Percentiles rank a stretch among this genome's conserved stretches.
These are phyloP conservation scores for Hypholoma fasciculare DNA, from an alignment of 768 basidiomycete genomes.

Conservation along the genomic window DNA sequence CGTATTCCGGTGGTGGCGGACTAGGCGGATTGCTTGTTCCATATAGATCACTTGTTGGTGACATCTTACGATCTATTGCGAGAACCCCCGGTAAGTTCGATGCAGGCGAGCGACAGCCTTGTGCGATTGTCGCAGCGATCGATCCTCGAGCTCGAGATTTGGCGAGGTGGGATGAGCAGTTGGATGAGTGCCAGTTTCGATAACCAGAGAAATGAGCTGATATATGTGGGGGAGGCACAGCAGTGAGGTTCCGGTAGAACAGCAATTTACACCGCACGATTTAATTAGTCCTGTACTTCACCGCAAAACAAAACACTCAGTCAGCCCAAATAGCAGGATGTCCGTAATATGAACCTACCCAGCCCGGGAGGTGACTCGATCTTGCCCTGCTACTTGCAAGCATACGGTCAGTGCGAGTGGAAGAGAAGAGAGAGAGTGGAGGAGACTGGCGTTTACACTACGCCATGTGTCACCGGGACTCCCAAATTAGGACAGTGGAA, in stretches of 20 bases:
- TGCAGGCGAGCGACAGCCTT: neutral
- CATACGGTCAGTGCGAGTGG: neutral
- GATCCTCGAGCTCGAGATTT: neutral
- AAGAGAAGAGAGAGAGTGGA: neutral
- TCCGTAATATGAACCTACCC: neutral
- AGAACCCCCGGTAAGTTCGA: no score
- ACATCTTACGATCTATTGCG: neutral
- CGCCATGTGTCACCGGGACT: neutral
- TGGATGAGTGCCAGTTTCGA: neutral
- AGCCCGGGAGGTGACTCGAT: neutral
- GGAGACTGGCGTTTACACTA: neutral
- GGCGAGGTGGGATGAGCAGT: neutral
- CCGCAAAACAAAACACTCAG: neutral
- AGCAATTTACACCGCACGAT: no score
- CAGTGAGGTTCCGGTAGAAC: no score
- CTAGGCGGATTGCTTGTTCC: neutral
- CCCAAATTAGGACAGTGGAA: neutral
- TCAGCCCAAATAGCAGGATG: neutral
- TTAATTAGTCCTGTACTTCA: neutral
- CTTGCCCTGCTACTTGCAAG: neutral
- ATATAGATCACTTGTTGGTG: neutral
- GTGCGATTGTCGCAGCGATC: neutral
- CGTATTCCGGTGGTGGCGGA: slow-evolving; percentile 3
- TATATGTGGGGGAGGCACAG: neutral
- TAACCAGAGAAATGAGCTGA: neutral